Evolutionary conservation across 2,329 filamentous ascomycete species (phyloP).

Genomic region (Penicillium paneum): DNA sequence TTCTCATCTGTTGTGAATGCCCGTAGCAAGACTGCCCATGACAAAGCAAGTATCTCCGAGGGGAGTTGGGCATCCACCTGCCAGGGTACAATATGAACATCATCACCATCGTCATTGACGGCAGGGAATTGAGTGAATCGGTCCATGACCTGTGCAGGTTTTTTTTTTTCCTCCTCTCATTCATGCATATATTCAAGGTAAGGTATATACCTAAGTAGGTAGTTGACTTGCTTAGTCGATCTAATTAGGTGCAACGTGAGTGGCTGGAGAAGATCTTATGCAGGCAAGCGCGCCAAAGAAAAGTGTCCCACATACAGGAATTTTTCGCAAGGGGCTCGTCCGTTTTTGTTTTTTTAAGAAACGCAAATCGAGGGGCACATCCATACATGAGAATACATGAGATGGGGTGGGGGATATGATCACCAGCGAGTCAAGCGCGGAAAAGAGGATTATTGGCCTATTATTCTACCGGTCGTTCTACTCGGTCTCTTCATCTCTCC

Average conservation of each 20-base stretch:
- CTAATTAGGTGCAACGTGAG: slow-evolving; percentile 17
- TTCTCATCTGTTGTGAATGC: slow-evolving; percentile 32
- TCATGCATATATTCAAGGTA: slow-evolving; percentile 15
- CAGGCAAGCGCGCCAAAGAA: slow-evolving; percentile 6
- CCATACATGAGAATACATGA: background rate
- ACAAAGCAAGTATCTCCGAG: slow-evolving; percentile 19
- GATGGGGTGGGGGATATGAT: background rate
- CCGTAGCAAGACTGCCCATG: slow-evolving; percentile 32
- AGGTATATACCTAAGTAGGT: slow-evolving; percentile 11
- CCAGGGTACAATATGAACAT: slow-evolving; percentile 15
- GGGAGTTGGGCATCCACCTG: slow-evolving; percentile 18
- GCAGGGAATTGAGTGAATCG: slow-evolving; percentile 23
- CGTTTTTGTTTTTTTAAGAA: background rate
- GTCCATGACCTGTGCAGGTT: slow-evolving; percentile 19
- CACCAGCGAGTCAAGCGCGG: slow-evolving; percentile 3
- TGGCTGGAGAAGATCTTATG: slow-evolving; percentile 12
- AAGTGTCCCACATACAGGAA: background rate
- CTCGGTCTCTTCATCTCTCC: too few relatives aligned
- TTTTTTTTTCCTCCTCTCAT: background rate
- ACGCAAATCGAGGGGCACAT: background rate
- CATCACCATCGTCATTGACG: slow-evolving; percentile 15
- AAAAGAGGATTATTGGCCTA: background rate
- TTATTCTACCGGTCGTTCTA: too few relatives aligned
- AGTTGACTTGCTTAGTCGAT: slow-evolving; percentile 14
- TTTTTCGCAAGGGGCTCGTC: background rate